Evolutionary conservation across 805 yeast species (phyloP).

Genomic region (Candida boleticola): DNA sequence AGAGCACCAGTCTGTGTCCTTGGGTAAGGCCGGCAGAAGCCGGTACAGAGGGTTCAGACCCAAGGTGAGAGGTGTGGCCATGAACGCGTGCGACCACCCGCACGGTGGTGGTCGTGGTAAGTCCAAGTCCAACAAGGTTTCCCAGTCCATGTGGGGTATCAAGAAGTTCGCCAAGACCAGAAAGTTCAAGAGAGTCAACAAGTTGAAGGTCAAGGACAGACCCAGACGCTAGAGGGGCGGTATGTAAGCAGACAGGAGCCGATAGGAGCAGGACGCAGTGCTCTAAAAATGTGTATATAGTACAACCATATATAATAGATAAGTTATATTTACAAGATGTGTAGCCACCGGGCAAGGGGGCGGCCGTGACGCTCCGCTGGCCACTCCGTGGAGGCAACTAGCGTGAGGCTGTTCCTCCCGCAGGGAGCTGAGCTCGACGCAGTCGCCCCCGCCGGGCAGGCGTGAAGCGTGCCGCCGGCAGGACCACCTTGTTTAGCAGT

Average conservation of each 20-base stretch:
- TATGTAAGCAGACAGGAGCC: constrained; percentile 1
- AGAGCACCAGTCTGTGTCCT: constrained; percentile 82
- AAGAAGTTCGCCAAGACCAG: constrained; percentile 95
- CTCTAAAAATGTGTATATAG: not conserved
- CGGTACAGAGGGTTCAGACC: constrained; percentile 94
- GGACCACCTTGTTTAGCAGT: no score
- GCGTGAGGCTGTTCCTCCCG: no score
- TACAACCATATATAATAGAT: not conserved
- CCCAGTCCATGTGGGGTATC: constrained; percentile 96
- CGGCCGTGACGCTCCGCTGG: no score
- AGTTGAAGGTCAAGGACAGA: constrained; percentile 85
- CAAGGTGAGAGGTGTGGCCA: constrained; percentile 94
- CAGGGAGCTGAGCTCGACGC: no score
- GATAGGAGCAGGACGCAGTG: constrained; percentile 34
- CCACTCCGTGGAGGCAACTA: no score
- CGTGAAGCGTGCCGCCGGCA: no score
- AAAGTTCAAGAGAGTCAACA: constrained; percentile 81
- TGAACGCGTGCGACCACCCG: constrained; percentile 97
- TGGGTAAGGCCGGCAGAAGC: constrained; percentile 96
- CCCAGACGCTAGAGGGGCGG: constrained; percentile 55
- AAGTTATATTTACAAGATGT: no score
- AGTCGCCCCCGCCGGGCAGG: no score
- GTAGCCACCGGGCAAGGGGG: no score
- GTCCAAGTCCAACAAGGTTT: constrained; percentile 90
- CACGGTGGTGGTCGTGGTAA: constrained; percentile 99